Evolutionary conservation across 2,329 filamentous ascomycete genomes (phyloP).

Genomic region (Hymenoscyphus fructigenus): DNA sequence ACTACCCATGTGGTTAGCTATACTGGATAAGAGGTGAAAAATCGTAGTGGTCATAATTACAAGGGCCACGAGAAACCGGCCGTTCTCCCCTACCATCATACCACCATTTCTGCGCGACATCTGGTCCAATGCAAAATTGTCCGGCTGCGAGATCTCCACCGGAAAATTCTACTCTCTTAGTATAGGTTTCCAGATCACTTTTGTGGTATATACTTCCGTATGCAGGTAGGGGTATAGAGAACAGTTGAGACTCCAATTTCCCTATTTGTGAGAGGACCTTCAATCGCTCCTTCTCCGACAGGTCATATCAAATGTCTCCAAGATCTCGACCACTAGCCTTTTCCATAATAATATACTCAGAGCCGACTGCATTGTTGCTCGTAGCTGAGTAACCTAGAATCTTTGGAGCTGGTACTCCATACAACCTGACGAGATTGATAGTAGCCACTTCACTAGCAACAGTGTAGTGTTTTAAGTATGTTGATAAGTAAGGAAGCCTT

Average conservation of each 20-base stretch:
- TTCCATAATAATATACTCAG: slow-evolving; percentile 42
- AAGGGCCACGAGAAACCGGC: slow-evolving; percentile 7
- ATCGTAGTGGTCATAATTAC: slow-evolving; percentile 3
- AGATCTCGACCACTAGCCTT: slow-evolving; percentile 36
- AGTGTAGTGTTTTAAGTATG: slow-evolving; percentile 11
- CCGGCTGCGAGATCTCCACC: background rate
- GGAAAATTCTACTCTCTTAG: background rate
- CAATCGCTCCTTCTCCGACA: slow-evolving; percentile 13
- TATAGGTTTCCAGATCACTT: background rate
- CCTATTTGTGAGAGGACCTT: slow-evolving; percentile 11
- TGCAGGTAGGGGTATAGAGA: slow-evolving; percentile 11
- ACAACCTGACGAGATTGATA: slow-evolving; percentile 21
- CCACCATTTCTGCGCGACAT: slow-evolving; percentile 12
- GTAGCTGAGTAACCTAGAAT: slow-evolving; percentile 44
- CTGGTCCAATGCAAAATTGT: slow-evolving; percentile 6
- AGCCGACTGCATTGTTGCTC: slow-evolving; percentile 34
- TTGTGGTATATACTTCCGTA: slow-evolving; percentile 10
- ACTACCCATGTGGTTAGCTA: slow-evolving; percentile 7
- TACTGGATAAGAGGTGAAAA: background rate
- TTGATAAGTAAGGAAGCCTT: slow-evolving; percentile 14
- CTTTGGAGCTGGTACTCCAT: slow-evolving; percentile 44
- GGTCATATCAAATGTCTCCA: slow-evolving; percentile 23
- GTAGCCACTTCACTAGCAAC: slow-evolving; percentile 20
- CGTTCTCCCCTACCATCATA: slow-evolving; percentile 9
- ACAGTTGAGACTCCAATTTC: slow-evolving; percentile 13